A percentile compares a stretch with the other conserved stretches of the same genome.
These are phyloP conservation scores for Paramecium bursaria DNA, from an alignment of 73 alveolate species.

Conservation along the genomic window DNA sequence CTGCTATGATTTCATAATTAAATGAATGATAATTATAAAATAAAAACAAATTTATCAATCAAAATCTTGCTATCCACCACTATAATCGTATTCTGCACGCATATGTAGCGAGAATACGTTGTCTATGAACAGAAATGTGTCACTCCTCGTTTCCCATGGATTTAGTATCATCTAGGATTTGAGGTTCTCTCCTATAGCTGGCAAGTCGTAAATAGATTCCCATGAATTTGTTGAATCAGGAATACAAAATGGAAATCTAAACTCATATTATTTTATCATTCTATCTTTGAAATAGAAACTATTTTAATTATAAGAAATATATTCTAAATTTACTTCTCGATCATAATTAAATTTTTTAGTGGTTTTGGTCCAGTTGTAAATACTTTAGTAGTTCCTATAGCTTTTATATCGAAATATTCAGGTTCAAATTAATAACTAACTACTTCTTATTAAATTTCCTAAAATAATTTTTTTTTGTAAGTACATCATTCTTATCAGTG, in stretches of 20 bases:
- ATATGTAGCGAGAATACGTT: constrained; percentile 93
- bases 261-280: constrained; percentile 86
- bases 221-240: constrained; percentile 95
- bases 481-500: constrained; percentile 68
- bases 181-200: constrained; percentile 75
- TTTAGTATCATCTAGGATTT: constrained; percentile 85
- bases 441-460: constrained; percentile 79
- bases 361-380: constrained; percentile 83
- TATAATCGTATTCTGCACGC: constrained; percentile 92
- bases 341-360: constrained; percentile 88
- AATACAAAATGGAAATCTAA: constrained; percentile 92
- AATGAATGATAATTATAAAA: constrained; percentile 82
- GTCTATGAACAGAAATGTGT: constrained; percentile 95
- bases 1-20: constrained; percentile 91
- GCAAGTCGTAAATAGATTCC: constrained; percentile 94
- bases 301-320: not conserved
- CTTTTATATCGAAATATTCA: constrained; percentile 81
- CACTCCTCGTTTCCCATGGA: constrained; percentile 97
- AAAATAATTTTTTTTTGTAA: constrained; percentile 51
- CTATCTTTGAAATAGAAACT: constrained; percentile 89
- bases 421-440: constrained; percentile 91
- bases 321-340: constrained; percentile 87
- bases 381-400: constrained; percentile 81
- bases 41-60: constrained; percentile 50
- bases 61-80: constrained; percentile 44